Evolutionary conservation across 441 rosid genomes (phyloP).

Genomic region (Erodium trifolium): DNA sequence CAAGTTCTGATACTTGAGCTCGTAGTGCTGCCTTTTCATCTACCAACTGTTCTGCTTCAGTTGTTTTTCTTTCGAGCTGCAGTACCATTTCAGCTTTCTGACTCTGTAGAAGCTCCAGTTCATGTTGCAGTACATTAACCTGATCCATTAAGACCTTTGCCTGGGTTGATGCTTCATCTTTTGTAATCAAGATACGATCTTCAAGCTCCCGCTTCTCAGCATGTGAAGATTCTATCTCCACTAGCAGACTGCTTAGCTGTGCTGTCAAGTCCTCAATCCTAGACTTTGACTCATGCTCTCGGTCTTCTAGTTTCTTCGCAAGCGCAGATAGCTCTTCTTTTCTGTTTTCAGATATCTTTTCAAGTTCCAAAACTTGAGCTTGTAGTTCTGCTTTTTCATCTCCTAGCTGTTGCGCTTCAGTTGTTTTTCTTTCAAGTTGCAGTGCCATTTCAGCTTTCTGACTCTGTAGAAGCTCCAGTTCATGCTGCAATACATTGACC

Average conservation of each 20-base stretch:
- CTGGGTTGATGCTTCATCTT: conserved; percentile 41
- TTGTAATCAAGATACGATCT: conserved; percentile 30
- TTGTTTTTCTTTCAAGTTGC: conserved; percentile 41
- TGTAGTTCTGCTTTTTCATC: no score
- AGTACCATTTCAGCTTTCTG: conserved; percentile 38
- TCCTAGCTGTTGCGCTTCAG: conserved; percentile 26
- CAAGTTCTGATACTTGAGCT: conserved; percentile 36
- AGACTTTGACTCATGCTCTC: conserved; percentile 41
- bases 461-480: conserved; percentile 36
- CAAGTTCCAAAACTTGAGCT: conserved; percentile 20
- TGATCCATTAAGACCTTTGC: conserved; percentile 33
- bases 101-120: conserved; percentile 37
- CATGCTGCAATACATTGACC: conserved; percentile 35
- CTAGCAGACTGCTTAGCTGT: conserved; percentile 32
- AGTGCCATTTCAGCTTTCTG: conserved; percentile 38
- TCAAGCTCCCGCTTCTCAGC: conserved; percentile 41
- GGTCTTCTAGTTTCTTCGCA: conserved; percentile 45
- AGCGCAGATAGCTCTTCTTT: conserved; percentile 34
- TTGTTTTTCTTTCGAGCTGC: conserved; percentile 41
- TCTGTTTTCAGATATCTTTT: conserved; percentile 17
- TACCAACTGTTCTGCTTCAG: conserved; percentile 25
- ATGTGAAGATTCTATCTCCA: conserved; percentile 29
- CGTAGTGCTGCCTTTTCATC: no score
- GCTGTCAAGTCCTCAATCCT: conserved; percentile 44
- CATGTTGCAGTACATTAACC: conserved; percentile 35